Evolutionary conservation across 179 eudicot species (phyloP).

Genomic region (Silene coronaria): DNA sequence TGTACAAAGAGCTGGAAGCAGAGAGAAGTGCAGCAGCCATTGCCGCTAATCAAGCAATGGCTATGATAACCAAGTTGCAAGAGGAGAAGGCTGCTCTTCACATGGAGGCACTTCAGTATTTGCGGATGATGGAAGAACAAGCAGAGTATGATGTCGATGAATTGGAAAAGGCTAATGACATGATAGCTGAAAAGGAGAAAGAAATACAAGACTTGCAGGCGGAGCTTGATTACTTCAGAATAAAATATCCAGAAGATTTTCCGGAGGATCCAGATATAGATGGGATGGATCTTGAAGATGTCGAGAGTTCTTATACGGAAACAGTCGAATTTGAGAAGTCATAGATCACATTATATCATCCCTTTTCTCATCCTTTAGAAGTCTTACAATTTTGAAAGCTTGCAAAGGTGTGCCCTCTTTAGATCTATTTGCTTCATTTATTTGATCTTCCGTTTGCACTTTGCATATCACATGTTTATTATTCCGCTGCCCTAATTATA

Average conservation of each 20-base stretch:
- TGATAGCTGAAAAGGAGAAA: constrained; percentile 62
- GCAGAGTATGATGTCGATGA: constrained; percentile 67
- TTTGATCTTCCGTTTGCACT: background rate
- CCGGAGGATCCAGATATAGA: constrained; percentile 31
- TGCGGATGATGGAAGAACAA: constrained; percentile 97
- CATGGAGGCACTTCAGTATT: constrained; percentile 89
- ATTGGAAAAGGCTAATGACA: constrained; percentile 54
- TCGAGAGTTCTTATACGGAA: constrained; percentile 11
- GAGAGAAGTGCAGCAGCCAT: constrained; percentile 84
- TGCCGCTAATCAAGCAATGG: constrained; percentile 88
- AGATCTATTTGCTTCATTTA: background rate
- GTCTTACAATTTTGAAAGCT: constrained; percentile 16
- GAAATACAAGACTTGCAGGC: constrained; percentile 66
- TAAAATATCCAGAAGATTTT: constrained; percentile 44
- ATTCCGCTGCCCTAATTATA: background rate
- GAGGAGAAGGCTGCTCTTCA: constrained; percentile 87
- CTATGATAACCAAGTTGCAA: constrained; percentile 85
- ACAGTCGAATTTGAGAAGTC: constrained; percentile 15
- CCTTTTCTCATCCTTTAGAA: constrained; percentile 8
- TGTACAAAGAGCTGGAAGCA: constrained; percentile 71
- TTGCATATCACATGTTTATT: background rate
- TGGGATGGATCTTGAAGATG: constrained; percentile 15
- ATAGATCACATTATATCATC: constrained; percentile 10
- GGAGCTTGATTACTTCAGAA: constrained; percentile 52
- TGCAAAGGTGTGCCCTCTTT: constrained; percentile 17